Evolutionary conservation across 106 monocot genomes (phyloP).

Genomic region (Dioscorea alata): DNA sequence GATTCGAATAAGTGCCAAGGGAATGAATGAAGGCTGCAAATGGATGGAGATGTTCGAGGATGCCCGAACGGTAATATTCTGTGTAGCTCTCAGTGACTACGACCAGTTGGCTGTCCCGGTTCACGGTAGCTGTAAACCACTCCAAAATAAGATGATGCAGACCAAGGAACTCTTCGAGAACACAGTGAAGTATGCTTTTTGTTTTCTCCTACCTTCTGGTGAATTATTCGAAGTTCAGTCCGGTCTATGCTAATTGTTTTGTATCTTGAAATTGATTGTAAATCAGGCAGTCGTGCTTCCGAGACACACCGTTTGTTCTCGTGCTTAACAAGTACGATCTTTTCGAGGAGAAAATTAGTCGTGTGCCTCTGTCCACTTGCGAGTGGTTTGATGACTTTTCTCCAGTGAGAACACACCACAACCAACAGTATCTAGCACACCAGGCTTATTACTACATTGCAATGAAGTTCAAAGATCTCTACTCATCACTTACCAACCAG

Average conservation of each 20-base stretch:
- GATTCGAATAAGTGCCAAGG: conserved; percentile 71
- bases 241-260: conserved; percentile 2
- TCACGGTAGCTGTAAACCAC: conserved; percentile 22
- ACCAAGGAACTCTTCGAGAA: conserved; percentile 92
- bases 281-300: conserved; percentile 80
- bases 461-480: conserved; percentile 87
- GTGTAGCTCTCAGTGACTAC: conserved; percentile 80
- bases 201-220: not conserved
- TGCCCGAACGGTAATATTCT: conserved; percentile 75
- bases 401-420: conserved; percentile 53
- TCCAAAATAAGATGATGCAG: conserved; percentile 83
- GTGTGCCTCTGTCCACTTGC: conserved; percentile 36
- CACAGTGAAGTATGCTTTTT: conserved; percentile 42
- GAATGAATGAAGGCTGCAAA: conserved; percentile 85
- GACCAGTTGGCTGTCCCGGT: conserved; percentile 27
- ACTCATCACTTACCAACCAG: conserved; percentile 37
- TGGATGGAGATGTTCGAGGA: conserved; percentile 99
- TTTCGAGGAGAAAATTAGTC: conserved; percentile 77
- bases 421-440: conserved; percentile 63
- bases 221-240: not conserved
- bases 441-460: conserved; percentile 87
- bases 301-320: conserved; percentile 70
- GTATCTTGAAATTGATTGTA: not conserved
- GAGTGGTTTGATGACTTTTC: conserved; percentile 87
- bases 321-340: conserved; percentile 86